Base-by-base conservation (phyloP, 495 filamentous ascomycete genomes). In the Penicillium turbatum region DNA sequence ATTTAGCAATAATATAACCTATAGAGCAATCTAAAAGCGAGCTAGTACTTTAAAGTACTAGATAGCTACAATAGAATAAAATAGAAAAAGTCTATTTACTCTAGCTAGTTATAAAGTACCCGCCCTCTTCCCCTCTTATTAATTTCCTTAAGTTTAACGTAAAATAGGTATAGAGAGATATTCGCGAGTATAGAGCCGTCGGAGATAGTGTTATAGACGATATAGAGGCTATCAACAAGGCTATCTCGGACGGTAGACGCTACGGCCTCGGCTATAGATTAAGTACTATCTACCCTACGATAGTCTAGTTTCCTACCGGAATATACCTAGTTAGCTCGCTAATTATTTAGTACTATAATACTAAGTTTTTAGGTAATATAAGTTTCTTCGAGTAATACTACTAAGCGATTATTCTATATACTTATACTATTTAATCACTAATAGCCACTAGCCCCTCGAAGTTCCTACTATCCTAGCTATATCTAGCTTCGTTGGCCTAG, bases 271-370 rank as follows among this genome's bases (percentile, higher is more conserved):
- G 60, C 44, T 83, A 80, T 53, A 75, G 79, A 40, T 80, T 75
- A 5, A 69, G 66, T 19, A 80, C 79, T 0, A 68, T 64, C 16
- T 69, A 61, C 10, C 72, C 72, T 2, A 79, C 80, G 2, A 51
- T 79, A 8, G 72, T 83, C 16, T 85, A 79, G 58, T 84, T 85
- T 60, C 82, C 81, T 11, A 59, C 75, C 1, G 85, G 86, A 15
- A 87, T 76, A 5, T 87, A 88, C 54, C 54, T 80, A 5, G 74
- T 89, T 61, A 77, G 65, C 67, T 65, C 59, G 8, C 77, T 82
- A 0, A 79, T 88, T 40, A 68, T 85, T 50, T 75, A 82, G 57
- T 79, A 80, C 64, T 89, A 86, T 67, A 82, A 84, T 65, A 86
- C 85, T 1, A 76, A 86, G 64, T 68, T 86, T 36, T 61, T 85